Evolutionary conservation across 202 grass and related monocot genomes (phyloP).

Genomic region (Thinopyrum obtusiflorum): DNA sequence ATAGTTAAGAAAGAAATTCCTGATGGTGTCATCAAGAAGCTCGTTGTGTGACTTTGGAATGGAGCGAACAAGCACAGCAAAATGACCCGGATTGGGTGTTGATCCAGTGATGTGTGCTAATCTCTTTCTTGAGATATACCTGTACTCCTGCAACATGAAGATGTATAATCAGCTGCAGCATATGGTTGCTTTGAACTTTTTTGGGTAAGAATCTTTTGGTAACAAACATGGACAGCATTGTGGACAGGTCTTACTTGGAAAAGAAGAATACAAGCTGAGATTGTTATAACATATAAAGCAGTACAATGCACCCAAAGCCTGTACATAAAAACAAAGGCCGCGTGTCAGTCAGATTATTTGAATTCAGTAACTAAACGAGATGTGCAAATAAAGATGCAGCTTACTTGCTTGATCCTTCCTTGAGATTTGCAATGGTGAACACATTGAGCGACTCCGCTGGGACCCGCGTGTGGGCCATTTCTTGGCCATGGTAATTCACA

Average conservation of each 20-base stretch:
- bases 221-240: not conserved
- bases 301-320: constrained; percentile 96
- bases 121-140: constrained; percentile 75
- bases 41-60: constrained; percentile 65
- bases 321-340: constrained; percentile 12
- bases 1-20: constrained; percentile 87
- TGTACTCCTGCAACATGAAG: constrained; percentile 69
- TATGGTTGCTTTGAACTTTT: constrained; percentile 16
- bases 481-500: constrained; percentile 81
- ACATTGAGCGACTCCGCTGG: constrained; percentile 62
- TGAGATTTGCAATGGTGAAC: constrained; percentile 86
- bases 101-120: constrained; percentile 64
- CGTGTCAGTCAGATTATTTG: not conserved
- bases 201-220: constrained; percentile 1
- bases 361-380: not conserved
- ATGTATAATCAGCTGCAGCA: constrained; percentile 23
- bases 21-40: constrained; percentile 64
- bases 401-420: constrained; percentile 75
- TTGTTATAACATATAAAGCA: constrained; percentile 84
- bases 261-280: constrained; percentile 83
- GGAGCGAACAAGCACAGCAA: constrained; percentile 77
- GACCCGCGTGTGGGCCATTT: constrained; percentile 56
- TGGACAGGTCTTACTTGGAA: constrained; percentile 48
- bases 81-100: constrained; percentile 67
- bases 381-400: not conserved